A percentile compares a stretch with the other conserved stretches of the same genome.
Evolutionary conservation across 2,329 filamentous ascomycete species (phyloP).

Genomic region (Cercospora nicotianae): DNA sequence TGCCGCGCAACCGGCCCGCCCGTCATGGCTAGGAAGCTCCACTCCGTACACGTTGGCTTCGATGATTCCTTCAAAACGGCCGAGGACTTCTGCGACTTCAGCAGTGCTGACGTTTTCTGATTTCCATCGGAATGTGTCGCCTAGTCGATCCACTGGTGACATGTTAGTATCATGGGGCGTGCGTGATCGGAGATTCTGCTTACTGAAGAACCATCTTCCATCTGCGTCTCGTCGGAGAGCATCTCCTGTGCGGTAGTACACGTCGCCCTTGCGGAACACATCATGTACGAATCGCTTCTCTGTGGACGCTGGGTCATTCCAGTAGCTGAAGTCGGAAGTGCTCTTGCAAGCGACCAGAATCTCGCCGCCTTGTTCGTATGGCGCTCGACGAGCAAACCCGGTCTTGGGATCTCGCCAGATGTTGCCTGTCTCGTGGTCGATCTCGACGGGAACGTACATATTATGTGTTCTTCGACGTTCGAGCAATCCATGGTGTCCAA

Average conservation of each 20-base stretch:
- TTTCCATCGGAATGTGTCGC: slow-evolving; percentile 79
- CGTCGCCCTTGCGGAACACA: slow-evolving; percentile 73
- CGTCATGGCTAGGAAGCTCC: slow-evolving; percentile 74
- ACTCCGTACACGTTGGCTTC: slow-evolving; percentile 90
- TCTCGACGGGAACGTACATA: slow-evolving; percentile 63
- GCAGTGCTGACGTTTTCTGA: slow-evolving; percentile 49
- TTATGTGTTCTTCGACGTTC: slow-evolving; percentile 55
- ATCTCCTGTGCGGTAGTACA: slow-evolving; percentile 84
- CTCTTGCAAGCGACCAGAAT: slow-evolving; percentile 66
- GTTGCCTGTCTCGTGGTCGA: slow-evolving; percentile 68
- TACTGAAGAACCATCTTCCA: slow-evolving; percentile 68
- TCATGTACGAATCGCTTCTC: slow-evolving; percentile 56
- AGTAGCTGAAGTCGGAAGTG: slow-evolving; percentile 64
- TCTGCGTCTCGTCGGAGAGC: slow-evolving; percentile 69
- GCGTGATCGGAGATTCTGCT: background rate
- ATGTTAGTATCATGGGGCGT: background rate
- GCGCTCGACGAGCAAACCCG: slow-evolving; percentile 63
- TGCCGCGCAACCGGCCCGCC: slow-evolving; percentile 78
- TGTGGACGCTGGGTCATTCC: slow-evolving; percentile 66
- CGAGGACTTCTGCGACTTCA: slow-evolving; percentile 76
- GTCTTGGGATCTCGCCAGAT: slow-evolving; percentile 66
- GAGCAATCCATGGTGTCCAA: slow-evolving; percentile 70
- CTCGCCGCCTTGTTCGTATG: slow-evolving; percentile 71
- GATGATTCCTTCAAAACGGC: slow-evolving; percentile 63
- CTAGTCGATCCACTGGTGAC: slow-evolving; percentile 65